A percentile compares a stretch with the other conserved stretches of the same genome.
These are phyloP conservation scores for Fusarium illudens DNA, from an alignment of 2,329 filamentous ascomycete species.

Conservation along the genomic window DNA sequence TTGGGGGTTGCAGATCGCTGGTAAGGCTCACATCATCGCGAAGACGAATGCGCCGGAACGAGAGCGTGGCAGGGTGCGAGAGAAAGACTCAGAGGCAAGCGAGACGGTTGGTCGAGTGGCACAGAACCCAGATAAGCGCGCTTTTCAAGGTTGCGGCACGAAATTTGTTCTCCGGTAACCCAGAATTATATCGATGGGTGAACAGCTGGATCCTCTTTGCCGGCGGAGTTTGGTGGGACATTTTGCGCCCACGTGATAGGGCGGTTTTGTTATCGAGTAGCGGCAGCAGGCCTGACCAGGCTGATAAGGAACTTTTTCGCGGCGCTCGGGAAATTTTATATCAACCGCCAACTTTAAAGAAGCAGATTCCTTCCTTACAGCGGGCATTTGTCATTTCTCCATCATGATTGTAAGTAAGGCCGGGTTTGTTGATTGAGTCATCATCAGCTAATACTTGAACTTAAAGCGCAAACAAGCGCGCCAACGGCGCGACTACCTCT, in stretches of 20 bases:
- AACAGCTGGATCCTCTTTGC: constrained; percentile 38
- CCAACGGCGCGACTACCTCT: constrained; percentile 70
- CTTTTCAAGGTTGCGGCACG: constrained; percentile 23
- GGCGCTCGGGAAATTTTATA: constrained; percentile 27
- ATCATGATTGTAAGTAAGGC: constrained; percentile 48
- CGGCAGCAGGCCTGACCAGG: constrained; percentile 28
- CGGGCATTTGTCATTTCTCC: background rate
- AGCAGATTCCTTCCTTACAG: constrained; percentile 12
- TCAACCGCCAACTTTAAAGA: constrained; percentile 11
- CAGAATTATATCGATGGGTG: constrained; percentile 41
- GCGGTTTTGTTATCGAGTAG: constrained; percentile 43
- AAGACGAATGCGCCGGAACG: constrained; percentile 38
- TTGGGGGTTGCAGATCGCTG: constrained; percentile 44
- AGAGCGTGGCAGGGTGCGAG: constrained; percentile 25
- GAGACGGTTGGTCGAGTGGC: background rate
- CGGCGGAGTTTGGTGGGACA: constrained; percentile 50
- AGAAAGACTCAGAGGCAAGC: constrained; percentile 10
- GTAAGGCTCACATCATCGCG: constrained; percentile 52
- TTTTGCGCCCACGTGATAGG: constrained; percentile 54
- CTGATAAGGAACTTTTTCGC: constrained; percentile 47
- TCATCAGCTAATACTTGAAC: constrained; percentile 29
- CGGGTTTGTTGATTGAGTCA: background rate
- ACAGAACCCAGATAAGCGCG: constrained; percentile 13
- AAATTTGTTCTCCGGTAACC: constrained; percentile 41
- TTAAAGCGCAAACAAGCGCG: constrained; percentile 53